Base-by-base conservation (phyloP, 2,329 filamentous ascomycete species). In the Podosphaera aphanis region DNA sequence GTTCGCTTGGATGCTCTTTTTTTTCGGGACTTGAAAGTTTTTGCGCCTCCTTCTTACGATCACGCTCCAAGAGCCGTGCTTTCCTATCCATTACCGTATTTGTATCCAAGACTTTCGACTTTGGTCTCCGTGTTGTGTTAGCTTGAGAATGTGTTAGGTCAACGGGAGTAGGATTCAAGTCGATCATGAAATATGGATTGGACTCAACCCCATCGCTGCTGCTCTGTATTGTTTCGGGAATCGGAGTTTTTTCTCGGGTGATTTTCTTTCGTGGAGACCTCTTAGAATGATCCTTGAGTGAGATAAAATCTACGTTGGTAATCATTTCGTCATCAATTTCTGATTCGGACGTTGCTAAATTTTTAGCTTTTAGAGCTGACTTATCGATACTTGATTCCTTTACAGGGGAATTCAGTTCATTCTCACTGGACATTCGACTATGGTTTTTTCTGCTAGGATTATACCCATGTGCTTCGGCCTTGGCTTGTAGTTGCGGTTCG, bases 31-130 rank as follows among this genome's bases (percentile, higher is more conserved):
- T 19, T 33, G 31, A 20, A 6, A 11, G 5, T 16, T 3, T 23
- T 18, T 38, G 15, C 25, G 37, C 36, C 27, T 23, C 31, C 40
- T 38, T 44, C 66, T 94, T 85, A 0, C 18, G 8, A 20, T 39
- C 37, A 39, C 18, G 37, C 37, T 39, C 37, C 10, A 16, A 7
- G 3, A 15, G 18, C 2, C 37, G n/a, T 11, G 18, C 8, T 13
- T 20, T 39, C 20, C 16, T 39, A 10, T 39, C 18, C 11, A 20
- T 19, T 15, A 13, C 20, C 8, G 20, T 7, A 19, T 39, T 39
- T 6, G 16, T 5, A 8, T 39, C 37, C 10, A 16, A 23, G 8
- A 20, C 8, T 8, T 20, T 39, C 20, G 5, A 19, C 5, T 16
- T 39, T 13, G 37, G 10, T 20, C 8, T 39, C 10, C 8, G 20